Evolutionary conservation across 2,329 filamentous ascomycete genomes (phyloP).

Genomic region (Ceratocystis destructans): DNA sequence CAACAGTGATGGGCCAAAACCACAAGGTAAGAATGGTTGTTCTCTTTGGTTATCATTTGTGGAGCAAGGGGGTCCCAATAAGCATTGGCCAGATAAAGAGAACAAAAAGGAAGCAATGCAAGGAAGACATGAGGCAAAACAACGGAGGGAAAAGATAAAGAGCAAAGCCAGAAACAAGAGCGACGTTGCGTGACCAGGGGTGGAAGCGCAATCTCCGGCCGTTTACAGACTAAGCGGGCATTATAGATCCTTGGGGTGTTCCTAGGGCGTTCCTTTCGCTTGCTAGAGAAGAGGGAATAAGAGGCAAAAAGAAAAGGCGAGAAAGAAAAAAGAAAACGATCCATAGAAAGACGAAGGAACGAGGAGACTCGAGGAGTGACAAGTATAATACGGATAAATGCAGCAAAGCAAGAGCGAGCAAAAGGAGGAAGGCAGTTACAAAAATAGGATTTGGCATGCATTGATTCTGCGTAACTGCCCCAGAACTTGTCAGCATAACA

Average conservation of each 20-base stretch:
- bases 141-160: neutral
- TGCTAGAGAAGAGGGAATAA: neutral
- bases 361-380: neutral
- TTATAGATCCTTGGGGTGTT: neutral
- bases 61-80: neutral
- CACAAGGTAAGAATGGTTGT: neutral
- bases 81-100: neutral
- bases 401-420: neutral
- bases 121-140: neutral
- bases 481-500: no score
- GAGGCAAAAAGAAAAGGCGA: neutral
- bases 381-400: no score
- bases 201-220: conserved; percentile 1
- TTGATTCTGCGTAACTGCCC: neutral
- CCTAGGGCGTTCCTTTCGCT: neutral
- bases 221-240: neutral
- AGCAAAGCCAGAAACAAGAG: neutral
- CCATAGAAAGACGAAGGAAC: neutral
- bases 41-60: neutral
- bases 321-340: neutral
- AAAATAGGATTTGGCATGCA: neutral
- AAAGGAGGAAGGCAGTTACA: neutral
- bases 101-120: neutral
- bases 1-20: neutral
- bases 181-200: neutral